Evolutionary conservation across 106 monocot species (phyloP).

Genomic region (Phalaenopsis equestris): DNA sequence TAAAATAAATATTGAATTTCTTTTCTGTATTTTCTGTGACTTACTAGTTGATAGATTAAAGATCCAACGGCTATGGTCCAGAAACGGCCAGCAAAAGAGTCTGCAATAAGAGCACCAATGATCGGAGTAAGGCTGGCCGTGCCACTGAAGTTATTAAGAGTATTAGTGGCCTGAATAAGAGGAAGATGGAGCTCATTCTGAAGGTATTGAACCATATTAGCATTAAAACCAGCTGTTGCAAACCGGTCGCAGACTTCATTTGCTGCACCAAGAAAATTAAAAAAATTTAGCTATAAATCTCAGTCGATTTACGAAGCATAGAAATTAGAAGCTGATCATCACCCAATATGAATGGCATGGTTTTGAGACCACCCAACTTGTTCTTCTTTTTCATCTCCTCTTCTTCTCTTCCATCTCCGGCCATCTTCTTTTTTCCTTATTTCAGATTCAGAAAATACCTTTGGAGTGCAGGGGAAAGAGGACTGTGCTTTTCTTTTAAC

Average conservation of each 20-base stretch:
- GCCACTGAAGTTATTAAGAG: constrained; percentile 55
- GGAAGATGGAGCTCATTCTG: constrained; percentile 64
- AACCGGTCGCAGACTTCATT: constrained; percentile 62
- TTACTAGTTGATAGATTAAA: constrained; percentile 43
- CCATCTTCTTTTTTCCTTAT: neutral
- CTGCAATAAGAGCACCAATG: constrained; percentile 51
- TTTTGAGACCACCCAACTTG: constrained; percentile 3
- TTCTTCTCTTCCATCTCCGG: neutral
- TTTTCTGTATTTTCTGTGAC: too few species aligned
- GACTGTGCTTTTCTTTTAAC: too few species aligned
- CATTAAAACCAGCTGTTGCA: constrained; percentile 42
- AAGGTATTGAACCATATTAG: constrained; percentile 69
- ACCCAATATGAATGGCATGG: constrained; percentile 12
- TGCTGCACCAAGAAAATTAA: constrained; percentile 12
- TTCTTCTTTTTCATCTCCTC: neutral
- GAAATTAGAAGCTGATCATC: neutral
- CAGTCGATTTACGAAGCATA: neutral
- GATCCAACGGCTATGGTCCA: constrained; percentile 59
- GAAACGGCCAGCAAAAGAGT: constrained; percentile 74
- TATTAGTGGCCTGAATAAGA: constrained; percentile 59
- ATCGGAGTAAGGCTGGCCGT: constrained; percentile 48
- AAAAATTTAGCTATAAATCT: neutral
- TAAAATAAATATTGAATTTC: too few species aligned
- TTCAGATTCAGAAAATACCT: neutral
- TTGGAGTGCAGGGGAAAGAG: neutral